These are phyloP conservation scores for Saprolegnia diclina DNA, from an alignment of 352 stramenopile genomes.

Conservation along the genomic window DNA sequence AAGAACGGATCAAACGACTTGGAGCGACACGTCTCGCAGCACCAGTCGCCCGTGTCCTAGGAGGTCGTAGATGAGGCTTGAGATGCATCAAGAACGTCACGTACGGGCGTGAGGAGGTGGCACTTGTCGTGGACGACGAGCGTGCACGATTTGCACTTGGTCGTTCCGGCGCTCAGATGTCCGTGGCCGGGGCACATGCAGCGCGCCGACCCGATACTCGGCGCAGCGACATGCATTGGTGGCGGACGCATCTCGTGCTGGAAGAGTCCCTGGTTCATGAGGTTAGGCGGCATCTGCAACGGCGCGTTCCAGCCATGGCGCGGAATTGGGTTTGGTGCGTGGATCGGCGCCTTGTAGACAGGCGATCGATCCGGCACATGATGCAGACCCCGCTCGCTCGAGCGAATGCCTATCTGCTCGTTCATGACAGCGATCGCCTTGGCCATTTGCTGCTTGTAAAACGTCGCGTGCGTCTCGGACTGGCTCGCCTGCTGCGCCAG, in stretches of 20 bases:
- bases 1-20: constrained; percentile 71
- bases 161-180: constrained; percentile 37
- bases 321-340: constrained; percentile 9
- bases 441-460: constrained; percentile 5
- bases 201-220: constrained; percentile 39
- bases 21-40: constrained; percentile 64
- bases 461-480: constrained; percentile 1
- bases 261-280: background rate
- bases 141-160: constrained; percentile 43
- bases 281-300: constrained; percentile 11
- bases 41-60: constrained; percentile 49
- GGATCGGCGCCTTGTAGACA: background rate
- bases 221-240: constrained; percentile 29
- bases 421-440: constrained; percentile 15
- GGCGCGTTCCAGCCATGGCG: constrained; percentile 23
- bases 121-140: constrained; percentile 73
- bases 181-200: constrained; percentile 48
- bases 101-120: constrained; percentile 57
- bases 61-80: constrained; percentile 5
- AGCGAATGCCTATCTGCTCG: background rate
- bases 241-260: constrained; percentile 34
- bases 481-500: background rate
- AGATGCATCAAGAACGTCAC: background rate
- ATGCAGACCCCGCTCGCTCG: background rate
- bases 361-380: background rate